Percentiles rank a stretch among this genome's conserved stretches.
These are phyloP conservation scores for Kwoniella sp. DNA, from an alignment of 768 basidiomycete genomes.

Conservation along the genomic window DNA sequence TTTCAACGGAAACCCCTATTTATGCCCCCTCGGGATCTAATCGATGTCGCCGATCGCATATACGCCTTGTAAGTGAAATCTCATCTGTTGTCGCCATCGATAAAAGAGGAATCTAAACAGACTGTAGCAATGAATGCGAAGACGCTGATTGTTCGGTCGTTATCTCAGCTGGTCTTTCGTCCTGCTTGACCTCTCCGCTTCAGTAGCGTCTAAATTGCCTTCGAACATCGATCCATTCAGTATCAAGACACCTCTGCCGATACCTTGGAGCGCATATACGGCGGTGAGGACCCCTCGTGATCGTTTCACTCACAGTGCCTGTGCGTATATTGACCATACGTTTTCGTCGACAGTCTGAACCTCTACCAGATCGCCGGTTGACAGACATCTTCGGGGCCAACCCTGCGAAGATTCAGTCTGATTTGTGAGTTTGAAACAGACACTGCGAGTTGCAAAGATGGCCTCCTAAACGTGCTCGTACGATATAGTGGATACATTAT, in stretches of 20 bases:
- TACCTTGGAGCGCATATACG: constrained; percentile 2
- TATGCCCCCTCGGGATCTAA: not conserved
- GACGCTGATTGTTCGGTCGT: not conserved
- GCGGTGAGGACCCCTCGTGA: constrained; percentile 2
- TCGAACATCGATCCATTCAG: not conserved
- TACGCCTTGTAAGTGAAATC: constrained; percentile 17
- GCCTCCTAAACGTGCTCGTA: too few relatives aligned
- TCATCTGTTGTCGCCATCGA: too few relatives aligned
- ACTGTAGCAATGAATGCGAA: not conserved
- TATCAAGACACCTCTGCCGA: constrained; percentile 12
- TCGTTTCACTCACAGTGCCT: not conserved
- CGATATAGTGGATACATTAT: constrained; percentile 13
- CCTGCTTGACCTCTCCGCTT: constrained; percentile 6
- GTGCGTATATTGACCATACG: too few relatives aligned
- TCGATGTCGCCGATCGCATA: constrained; percentile 19
- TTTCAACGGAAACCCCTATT: not conserved
- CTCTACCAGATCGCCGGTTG: not conserved
- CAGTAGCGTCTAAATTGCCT: constrained; percentile 3
- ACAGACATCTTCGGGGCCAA: constrained; percentile 1
- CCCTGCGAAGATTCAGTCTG: not conserved
- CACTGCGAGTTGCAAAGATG: too few relatives aligned
- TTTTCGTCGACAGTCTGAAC: not conserved
- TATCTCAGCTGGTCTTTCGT: constrained; percentile 14
- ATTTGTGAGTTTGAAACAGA: constrained; percentile 6
- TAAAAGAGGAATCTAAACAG: not conserved